These are phyloP conservation scores for Annona squamosa DNA, from an alignment of 164 flowering plant species.

Conservation along the genomic window DNA sequence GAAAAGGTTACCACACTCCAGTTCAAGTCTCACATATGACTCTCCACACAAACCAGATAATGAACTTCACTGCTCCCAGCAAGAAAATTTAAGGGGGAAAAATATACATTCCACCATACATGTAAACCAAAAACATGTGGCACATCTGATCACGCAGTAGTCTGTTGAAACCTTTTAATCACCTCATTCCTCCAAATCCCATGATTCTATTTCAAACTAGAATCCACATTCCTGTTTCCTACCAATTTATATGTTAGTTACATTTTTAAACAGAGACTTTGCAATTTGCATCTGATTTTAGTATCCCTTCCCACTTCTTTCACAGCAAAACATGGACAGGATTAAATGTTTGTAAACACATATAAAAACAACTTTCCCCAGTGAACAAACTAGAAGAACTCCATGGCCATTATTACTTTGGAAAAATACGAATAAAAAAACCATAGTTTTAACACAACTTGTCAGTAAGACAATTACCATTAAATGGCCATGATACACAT, in stretches of 20 bases:
- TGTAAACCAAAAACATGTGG: neutral
- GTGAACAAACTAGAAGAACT: neutral
- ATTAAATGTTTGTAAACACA: neutral
- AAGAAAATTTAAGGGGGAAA: too few species aligned
- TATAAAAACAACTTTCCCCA: neutral
- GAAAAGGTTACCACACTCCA: neutral
- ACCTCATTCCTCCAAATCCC: too few species aligned
- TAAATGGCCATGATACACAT: neutral
- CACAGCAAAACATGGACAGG: conserved; percentile 5
- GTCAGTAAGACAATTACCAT: neutral
- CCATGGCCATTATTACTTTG: neutral
- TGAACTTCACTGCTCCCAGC: neutral
- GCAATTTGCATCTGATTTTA: too few species aligned
- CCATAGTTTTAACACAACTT: neutral
- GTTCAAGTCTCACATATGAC: neutral
- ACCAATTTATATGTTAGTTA: too few species aligned
- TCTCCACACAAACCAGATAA: neutral
- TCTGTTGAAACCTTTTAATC: too few species aligned
- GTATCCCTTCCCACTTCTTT: too few species aligned
- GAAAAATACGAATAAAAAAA: neutral
- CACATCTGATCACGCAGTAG: neutral
- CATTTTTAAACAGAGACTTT: too few species aligned
- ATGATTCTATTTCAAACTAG: too few species aligned
- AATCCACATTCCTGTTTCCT: too few species aligned
- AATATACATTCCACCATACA: neutral